Conservation (phyloP, 495 filamentous ascomycete genomes). For the Bombardia bombarda region DNA sequence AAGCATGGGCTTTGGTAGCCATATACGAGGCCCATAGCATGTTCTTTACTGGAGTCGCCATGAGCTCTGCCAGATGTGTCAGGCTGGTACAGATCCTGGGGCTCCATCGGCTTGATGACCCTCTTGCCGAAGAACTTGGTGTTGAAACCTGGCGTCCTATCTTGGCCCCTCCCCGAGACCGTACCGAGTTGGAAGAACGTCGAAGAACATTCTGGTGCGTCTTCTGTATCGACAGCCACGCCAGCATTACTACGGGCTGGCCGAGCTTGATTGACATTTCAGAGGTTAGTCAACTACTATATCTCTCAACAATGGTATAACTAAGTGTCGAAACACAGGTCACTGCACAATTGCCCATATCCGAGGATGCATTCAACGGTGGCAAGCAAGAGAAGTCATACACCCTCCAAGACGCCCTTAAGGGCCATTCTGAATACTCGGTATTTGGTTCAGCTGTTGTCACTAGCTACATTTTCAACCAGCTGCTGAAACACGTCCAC, state of each 20-base stretch:
- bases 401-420: constrained; percentile 28
- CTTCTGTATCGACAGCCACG: constrained; percentile 43
- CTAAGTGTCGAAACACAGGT: too few relatives aligned
- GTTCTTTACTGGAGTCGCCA: constrained; percentile 35
- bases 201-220: constrained; percentile 45
- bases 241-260: constrained; percentile 40
- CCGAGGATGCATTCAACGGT: constrained; percentile 32
- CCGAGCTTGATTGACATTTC: constrained; percentile 32
- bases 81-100: constrained; percentile 40
- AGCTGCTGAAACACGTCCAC: constrained; percentile 34
- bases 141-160: constrained; percentile 27
- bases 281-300: too few relatives aligned
- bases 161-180: constrained; percentile 28
- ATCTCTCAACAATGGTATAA: too few relatives aligned
- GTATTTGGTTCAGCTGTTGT: constrained; percentile 31
- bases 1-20: constrained; percentile 37
- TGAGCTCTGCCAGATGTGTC: constrained; percentile 34
- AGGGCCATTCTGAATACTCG: constrained; percentile 29
- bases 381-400: constrained; percentile 24
- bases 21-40: constrained; percentile 34
- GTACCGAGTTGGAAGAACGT: constrained; percentile 45
- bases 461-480: constrained; percentile 32
- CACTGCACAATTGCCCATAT: constrained; percentile 36
- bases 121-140: constrained; percentile 18
- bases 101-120: constrained; percentile 36